phyloP scores from a whole-genome alignment of 2,329 filamentous ascomycete genomes.

The Lasiodiplodia hormozganensis region DNA sequence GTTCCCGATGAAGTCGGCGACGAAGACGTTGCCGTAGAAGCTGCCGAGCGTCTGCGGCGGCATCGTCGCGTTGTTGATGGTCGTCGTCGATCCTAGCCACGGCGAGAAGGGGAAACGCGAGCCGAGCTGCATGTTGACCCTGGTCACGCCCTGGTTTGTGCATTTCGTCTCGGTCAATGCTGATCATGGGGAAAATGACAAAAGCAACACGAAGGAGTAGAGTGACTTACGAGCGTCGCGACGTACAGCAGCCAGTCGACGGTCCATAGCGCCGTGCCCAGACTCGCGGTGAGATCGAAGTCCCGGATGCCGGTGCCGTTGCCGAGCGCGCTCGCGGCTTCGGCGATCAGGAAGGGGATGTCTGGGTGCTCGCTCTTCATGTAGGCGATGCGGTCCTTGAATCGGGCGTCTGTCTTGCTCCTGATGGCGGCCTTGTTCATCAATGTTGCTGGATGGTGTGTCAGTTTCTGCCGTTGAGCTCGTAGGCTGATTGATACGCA shows the following conservation, averaged over 20 bases:
- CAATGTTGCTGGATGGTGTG: conserved; percentile 1
- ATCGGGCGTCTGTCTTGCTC: neutral
- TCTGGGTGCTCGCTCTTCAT: conserved; percentile 14
- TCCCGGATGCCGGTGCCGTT: conserved; percentile 17
- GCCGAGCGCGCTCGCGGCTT: conserved; percentile 6
- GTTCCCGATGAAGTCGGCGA: conserved; percentile 14
- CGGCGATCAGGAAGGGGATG: conserved; percentile 19
- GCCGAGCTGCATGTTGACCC: conserved; percentile 25
- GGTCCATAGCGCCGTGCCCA: conserved; percentile 25
- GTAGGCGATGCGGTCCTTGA: conserved; percentile 22
- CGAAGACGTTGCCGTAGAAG: conserved; percentile 25
- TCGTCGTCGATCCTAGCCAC: neutral
- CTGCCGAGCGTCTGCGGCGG: conserved; percentile 25
- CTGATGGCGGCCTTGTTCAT: conserved; percentile 7
- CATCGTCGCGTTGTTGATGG: neutral
- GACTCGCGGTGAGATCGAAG: conserved; percentile 21
- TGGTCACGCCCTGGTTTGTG: conserved; percentile 6
- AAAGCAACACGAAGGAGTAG: neutral
- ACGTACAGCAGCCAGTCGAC: conserved; percentile 25
- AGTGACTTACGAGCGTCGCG: neutral
- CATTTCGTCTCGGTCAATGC: neutral
- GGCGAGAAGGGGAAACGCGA: conserved; percentile 19
- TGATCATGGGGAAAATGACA: neutral
- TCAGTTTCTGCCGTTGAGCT: neutral
- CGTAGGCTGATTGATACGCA: neutral